Evolutionary conservation across 768 basidiomycete genomes (phyloP).

Genomic region (Fomitopsis pulvina): DNA sequence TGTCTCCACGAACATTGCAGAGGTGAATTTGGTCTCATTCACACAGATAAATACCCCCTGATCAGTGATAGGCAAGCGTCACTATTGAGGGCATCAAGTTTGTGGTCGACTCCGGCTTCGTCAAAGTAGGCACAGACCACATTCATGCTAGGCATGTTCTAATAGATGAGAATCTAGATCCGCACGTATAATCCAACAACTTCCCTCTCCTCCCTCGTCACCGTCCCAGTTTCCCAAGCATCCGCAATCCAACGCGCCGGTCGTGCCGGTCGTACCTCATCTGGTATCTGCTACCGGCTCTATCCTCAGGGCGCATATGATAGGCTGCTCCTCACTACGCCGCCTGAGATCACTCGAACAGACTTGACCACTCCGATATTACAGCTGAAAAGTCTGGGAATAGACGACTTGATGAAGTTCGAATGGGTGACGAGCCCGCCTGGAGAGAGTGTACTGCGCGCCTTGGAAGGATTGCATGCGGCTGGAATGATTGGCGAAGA

Average conservation of each 20-base stretch:
- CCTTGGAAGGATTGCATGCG: slow-evolving; percentile 75
- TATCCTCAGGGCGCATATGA: slow-evolving; percentile 64
- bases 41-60: background rate
- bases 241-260: slow-evolving; percentile 93
- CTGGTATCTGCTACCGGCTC: slow-evolving; percentile 89
- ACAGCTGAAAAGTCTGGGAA: slow-evolving; percentile 90
- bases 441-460: slow-evolving; percentile 76
- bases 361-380: slow-evolving; percentile 90
- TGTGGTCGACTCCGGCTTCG: slow-evolving; percentile 91
- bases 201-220: slow-evolving; percentile 75
- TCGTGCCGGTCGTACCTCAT: slow-evolving; percentile 88
- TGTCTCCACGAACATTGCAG: slow-evolving; percentile 93
- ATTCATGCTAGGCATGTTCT: background rate
- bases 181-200: slow-evolving; percentile 86
- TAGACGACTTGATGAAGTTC: slow-evolving; percentile 93
- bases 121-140: slow-evolving; percentile 56
- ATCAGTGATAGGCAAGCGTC: slow-evolving; percentile 66
- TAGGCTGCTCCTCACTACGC: slow-evolving; percentile 59
- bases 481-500: slow-evolving; percentile 83
- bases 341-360: slow-evolving; percentile 86
- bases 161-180: slow-evolving; percentile 63
- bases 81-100: slow-evolving; percentile 95
- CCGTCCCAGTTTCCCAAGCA: slow-evolving; percentile 78
- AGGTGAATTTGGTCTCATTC: slow-evolving; percentile 36
- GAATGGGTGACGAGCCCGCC: slow-evolving; percentile 93